A percentile compares a stretch with the other conserved stretches of the same genome.
Conservation (phyloP, 805 yeast species). For the Candida broadrunensis region DNA sequence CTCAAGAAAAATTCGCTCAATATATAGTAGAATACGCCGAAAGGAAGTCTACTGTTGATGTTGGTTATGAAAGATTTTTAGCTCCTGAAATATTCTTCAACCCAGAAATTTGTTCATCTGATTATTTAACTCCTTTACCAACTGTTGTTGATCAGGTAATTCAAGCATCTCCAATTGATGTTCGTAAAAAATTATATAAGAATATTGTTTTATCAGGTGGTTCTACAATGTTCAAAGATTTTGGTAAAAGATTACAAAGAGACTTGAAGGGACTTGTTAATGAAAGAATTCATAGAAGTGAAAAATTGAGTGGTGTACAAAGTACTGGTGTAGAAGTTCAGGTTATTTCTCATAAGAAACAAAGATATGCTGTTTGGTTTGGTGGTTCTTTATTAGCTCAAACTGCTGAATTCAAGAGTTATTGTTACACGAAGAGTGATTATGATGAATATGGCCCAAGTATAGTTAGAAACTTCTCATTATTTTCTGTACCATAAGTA, state of each 20-base stretch:
- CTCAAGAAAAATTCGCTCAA: constrained; percentile 85
- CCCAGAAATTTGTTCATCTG: constrained; percentile 95
- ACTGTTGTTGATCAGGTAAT: constrained; percentile 94
- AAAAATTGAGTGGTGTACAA: constrained; percentile 67
- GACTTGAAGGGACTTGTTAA: constrained; percentile 86
- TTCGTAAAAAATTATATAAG: constrained; percentile 91
- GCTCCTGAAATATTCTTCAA: constrained; percentile 99
- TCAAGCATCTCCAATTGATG: constrained; percentile 95
- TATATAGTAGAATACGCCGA: constrained; percentile 84
- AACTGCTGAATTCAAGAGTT: constrained; percentile 93
- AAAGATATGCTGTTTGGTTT: constrained; percentile 98
- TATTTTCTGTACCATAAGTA: constrained; percentile 79
- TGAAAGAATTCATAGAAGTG: constrained; percentile 82
- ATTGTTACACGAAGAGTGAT: constrained; percentile 95
- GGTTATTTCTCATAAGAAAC: constrained; percentile 95
- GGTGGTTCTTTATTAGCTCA: constrained; percentile 97
- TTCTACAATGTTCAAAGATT: constrained; percentile 97
- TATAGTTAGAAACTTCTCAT: constrained; percentile 93
- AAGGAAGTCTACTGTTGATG: constrained; percentile 63
- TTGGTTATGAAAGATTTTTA: constrained; percentile 94
- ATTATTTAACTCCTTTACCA: constrained; percentile 93
- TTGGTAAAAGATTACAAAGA: constrained; percentile 95
- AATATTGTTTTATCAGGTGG: constrained; percentile 97
- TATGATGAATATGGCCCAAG: constrained; percentile 98
- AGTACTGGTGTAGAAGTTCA: constrained; percentile 96